Conservation (phyloP, 768 basidiomycete species). For the Lanmaoa pseudosensibilis region DNA sequence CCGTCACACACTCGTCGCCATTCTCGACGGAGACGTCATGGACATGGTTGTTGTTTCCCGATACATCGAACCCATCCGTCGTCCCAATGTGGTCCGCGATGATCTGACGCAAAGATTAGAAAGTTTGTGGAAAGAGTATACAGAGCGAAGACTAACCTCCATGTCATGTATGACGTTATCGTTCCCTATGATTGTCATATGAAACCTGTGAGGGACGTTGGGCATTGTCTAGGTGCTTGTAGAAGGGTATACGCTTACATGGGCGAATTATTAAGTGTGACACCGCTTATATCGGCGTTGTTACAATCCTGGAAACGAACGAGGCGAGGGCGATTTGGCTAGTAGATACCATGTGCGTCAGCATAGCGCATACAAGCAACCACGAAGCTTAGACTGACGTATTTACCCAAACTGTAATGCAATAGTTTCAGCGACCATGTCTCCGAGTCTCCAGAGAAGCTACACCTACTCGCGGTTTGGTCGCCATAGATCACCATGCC, state of each 20-base stretch:
- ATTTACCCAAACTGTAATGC: background rate
- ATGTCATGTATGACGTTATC: constrained; percentile 11
- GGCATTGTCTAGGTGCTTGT: background rate
- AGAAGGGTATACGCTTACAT: constrained; percentile 4
- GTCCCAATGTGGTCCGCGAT: constrained; percentile 14
- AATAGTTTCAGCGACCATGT: background rate
- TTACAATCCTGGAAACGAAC: constrained; percentile 7
- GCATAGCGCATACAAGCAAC: background rate
- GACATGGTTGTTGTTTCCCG: constrained; percentile 33
- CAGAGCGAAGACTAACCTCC: background rate
- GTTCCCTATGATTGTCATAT: constrained; percentile 9
- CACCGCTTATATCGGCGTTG: constrained; percentile 11
- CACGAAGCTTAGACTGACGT: background rate
- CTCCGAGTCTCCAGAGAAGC: background rate
- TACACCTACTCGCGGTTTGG: background rate
- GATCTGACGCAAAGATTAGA: background rate
- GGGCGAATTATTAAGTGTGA: constrained; percentile 13
- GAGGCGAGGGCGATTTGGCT: constrained; percentile 7
- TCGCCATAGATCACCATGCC: constrained; percentile 7
- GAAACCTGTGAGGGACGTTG: constrained; percentile 6
- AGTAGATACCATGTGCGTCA: background rate
- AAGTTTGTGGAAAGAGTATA: background rate
- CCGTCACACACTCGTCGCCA: constrained; percentile 35
- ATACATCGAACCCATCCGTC: constrained; percentile 17
- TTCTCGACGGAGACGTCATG: constrained; percentile 37